Percentiles rank a stretch among this genome's conserved stretches.
Evolutionary conservation across 2,329 filamentous ascomycete species (phyloP).

Genomic region (Talaromyces sp.): DNA sequence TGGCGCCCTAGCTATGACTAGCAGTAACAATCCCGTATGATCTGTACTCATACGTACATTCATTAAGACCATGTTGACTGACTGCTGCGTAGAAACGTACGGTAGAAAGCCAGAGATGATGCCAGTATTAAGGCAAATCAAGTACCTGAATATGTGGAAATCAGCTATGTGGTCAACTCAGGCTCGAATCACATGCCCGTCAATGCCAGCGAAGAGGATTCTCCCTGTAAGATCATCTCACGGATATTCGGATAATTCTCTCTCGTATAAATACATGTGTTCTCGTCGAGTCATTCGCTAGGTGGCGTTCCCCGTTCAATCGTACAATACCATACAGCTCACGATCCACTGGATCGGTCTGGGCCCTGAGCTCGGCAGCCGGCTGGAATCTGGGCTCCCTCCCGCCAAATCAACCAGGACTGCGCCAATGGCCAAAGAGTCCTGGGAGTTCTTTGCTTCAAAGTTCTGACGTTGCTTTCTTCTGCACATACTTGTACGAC

Average conservation of each 20-base stretch:
- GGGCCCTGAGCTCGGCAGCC: slow-evolving; percentile 6
- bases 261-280: too few relatives aligned
- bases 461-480: background rate
- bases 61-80: background rate
- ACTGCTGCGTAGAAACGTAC: too few relatives aligned
- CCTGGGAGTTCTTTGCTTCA: background rate
- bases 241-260: background rate
- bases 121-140: background rate
- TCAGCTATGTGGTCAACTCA: background rate
- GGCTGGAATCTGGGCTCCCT: slow-evolving; percentile 9
- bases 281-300: background rate
- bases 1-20: background rate
- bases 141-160: background rate
- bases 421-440: background rate
- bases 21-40: background rate
- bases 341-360: slow-evolving; percentile 1
- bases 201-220: background rate
- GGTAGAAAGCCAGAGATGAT: background rate
- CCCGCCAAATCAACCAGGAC: background rate
- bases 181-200: background rate
- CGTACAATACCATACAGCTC: too few relatives aligned
- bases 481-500: background rate
- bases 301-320: background rate
- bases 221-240: background rate
- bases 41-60: too few relatives aligned